Base-by-base conservation (phyloP, 2,329 filamentous ascomycete genomes). In the Ophiocordyceps camponoti-leonardi region DNA sequence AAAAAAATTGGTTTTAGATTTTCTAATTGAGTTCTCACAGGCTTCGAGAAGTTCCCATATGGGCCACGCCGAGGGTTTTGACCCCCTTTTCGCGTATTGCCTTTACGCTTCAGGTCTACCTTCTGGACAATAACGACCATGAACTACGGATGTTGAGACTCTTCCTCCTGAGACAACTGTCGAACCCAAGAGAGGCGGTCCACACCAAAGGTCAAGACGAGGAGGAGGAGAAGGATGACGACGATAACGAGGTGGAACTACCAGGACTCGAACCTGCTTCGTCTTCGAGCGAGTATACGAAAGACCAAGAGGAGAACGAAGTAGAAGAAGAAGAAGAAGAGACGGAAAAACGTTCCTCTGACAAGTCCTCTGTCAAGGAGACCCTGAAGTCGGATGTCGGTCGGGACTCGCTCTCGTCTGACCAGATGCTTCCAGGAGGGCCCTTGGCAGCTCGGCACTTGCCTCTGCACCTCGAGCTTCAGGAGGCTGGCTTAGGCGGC, bases 401-500 rank as follows among this genome's bases (percentile, higher is more conserved):
- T n/a, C 41, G 28, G 18, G 30, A 26, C 41, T 43, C 41, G 22
- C 8, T 16, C n/a, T 14, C 20, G 2, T 40, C 31, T 14, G 41
- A 50, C 22, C 23, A 44, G 13, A 18, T 31, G 1, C 6, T 31
- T 16, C 16, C 31, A 6, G 28, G n/a, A 23, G 23, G 23, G 0
- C 30, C 44, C 8, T 13, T 43, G 6, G 42, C 47, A n/a, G 5
- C 22, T 28, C 42, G 49, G 19, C 45, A 48, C 26, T 23, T 37
- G 18, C 12, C 28, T 18, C 26, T 50, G 8, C 41, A 47, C 39
- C 47, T 19, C 19, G 42, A 47, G 16, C 43, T 50, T 39, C 31
- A 47, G 20, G 41, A 46, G 13, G 47, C 47, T 7, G 49, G 49
- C 14, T 16, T 50, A n/a, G 41, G 43, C 12, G 49, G 49, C 1